Evolutionary conservation across 2,329 filamentous ascomycete species (phyloP), one percentile per base, ranked within the genome.

Genomic region (Trichothecium roseum): DNA sequence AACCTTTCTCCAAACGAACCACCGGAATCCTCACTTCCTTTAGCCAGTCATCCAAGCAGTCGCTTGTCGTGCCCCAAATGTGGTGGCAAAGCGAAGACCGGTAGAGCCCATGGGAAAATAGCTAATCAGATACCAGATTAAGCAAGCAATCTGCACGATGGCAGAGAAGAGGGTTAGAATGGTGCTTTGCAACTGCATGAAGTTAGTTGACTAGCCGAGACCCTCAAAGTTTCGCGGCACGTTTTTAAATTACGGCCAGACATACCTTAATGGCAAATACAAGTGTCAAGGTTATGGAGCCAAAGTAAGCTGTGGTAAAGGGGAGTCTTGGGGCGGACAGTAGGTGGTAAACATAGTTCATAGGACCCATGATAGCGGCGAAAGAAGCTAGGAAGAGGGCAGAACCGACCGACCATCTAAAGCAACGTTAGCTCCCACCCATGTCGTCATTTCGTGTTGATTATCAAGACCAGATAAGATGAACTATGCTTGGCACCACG

Each of bases 21-120:
- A 10, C 20, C 10, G 20, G 6, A 6, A 24, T 10, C 20, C 10
- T 24, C 20, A 24, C 20, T 10, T 24, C 10, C 20, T 14, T 39
- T 22, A 94, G 40, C 83, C 80, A 32, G 74, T 80, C 75, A 95
- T 81, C 91, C 89, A 96, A 36, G 87, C 75, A 5, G 85, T 74
- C 27, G 93, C 84, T 52, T 88, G 75, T 53, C 80, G 81, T 15
- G 82, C 84, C 16, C 89, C 91, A 53, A 94, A 91, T 3, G 78
- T 78, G 30, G 87, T 85, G 39, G 87, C 87, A 46, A 94, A 76
- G 40, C 89, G 81, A 45, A 98, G 64, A 29, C 91, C 86, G 37
- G 81, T 84, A 38, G 84, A 84, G 28, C 91, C 91, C 88, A 96
- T 94, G 18, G 91, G 91, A 52, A 96, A 96, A 60, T 98, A 98